A percentile compares a stretch with the other conserved stretches of the same genome.
These are phyloP conservation scores for Fagus crenata DNA, from an alignment of 306 rosid genomes.

Conservation along the genomic window DNA sequence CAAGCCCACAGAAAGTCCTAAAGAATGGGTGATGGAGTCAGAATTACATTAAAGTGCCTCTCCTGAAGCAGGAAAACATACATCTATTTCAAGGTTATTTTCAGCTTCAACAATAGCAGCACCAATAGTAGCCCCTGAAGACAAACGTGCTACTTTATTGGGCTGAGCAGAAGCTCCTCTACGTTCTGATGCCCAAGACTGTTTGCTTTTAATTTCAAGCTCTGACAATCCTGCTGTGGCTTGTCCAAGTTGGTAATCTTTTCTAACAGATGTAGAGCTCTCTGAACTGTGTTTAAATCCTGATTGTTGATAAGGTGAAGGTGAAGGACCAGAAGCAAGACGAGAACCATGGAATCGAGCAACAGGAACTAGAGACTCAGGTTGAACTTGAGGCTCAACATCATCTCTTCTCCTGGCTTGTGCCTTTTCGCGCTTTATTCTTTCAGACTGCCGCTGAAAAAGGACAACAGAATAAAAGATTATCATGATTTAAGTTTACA, in stretches of 20 bases:
- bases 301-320: conserved; percentile 69
- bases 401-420: conserved; percentile 85
- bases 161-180: conserved; percentile 39
- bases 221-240: conserved; percentile 20
- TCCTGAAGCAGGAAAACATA: conserved; percentile 57
- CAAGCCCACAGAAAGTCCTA: conserved; percentile 41
- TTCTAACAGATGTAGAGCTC: conserved; percentile 22
- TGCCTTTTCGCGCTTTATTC: conserved; percentile 85
- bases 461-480: background rate
- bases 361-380: conserved; percentile 74
- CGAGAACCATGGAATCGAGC: conserved; percentile 84
- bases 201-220: conserved; percentile 28
- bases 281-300: conserved; percentile 29
- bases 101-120: conserved; percentile 97
- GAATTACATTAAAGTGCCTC: conserved; percentile 39
- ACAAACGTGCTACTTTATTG: conserved; percentile 52
- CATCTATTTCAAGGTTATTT: conserved; percentile 69
- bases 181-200: conserved; percentile 21
- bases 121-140: conserved; percentile 60
- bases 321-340: conserved; percentile 82
- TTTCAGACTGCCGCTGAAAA: conserved; percentile 73
- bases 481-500: conserved; percentile 2
- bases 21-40: conserved; percentile 23
- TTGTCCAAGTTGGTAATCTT: conserved; percentile 29
- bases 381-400: conserved; percentile 62